Conservation (phyloP, 2,329 filamentous ascomycete species). For the Parafenestella ontariensis region DNA sequence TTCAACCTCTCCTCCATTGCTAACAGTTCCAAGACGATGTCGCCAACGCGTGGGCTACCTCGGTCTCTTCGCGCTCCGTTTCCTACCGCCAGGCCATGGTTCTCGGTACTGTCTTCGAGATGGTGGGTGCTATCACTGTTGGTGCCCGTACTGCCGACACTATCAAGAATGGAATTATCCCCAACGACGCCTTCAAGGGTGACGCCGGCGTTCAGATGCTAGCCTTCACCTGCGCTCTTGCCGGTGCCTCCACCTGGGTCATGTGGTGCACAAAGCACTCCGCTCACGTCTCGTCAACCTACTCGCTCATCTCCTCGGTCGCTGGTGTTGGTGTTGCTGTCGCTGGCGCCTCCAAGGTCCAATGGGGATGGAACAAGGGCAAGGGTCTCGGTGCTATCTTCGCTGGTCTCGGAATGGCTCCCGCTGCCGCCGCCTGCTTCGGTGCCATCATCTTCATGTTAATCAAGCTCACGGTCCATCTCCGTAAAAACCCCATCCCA, state of each 20-base stretch:
- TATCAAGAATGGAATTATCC: slow-evolving; percentile 75
- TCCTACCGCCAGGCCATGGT: slow-evolving; percentile 69
- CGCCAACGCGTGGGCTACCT: slow-evolving; percentile 82
- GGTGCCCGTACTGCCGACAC: slow-evolving; percentile 69
- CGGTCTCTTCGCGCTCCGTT: slow-evolving; percentile 79
- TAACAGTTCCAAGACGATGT: slow-evolving; percentile 70
- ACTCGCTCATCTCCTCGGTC: slow-evolving; percentile 59
- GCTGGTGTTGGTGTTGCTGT: slow-evolving; percentile 60
- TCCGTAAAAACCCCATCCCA: slow-evolving; percentile 72
- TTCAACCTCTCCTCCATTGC: not conserved
- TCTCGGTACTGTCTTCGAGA: slow-evolving; percentile 56
- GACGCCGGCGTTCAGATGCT: slow-evolving; percentile 59
- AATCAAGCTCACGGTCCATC: slow-evolving; percentile 74
- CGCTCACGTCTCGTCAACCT: slow-evolving; percentile 68
- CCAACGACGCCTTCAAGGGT: slow-evolving; percentile 54
- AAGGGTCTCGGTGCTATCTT: slow-evolving; percentile 70
- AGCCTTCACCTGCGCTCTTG: slow-evolving; percentile 65
- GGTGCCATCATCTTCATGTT: slow-evolving; percentile 73
- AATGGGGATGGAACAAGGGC: slow-evolving; percentile 68
- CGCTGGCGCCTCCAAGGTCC: slow-evolving; percentile 62
- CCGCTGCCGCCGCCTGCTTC: slow-evolving; percentile 69
- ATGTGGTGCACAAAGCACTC: slow-evolving; percentile 81
- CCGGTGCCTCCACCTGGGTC: slow-evolving; percentile 73
- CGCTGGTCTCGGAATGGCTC: slow-evolving; percentile 73
- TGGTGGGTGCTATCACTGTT: slow-evolving; percentile 55